Evolutionary conservation across 257 asterid species (phyloP).

Genomic region (Vinca minor): DNA sequence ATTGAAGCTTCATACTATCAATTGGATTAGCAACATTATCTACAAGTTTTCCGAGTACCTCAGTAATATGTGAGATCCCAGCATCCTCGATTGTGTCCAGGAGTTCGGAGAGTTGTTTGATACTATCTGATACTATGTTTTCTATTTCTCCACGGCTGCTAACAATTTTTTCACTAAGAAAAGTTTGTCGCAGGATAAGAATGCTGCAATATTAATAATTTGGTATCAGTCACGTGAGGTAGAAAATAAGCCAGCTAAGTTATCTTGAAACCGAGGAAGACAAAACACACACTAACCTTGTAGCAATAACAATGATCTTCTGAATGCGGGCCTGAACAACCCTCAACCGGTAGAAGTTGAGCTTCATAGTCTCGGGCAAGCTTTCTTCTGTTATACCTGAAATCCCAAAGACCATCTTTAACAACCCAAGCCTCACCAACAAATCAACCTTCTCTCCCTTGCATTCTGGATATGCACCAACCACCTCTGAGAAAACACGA

Average conservation of each 20-base stretch:
- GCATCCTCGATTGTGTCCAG: conserved; percentile 54
- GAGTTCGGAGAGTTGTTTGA: conserved; percentile 45
- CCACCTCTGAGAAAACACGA: conserved; percentile 28
- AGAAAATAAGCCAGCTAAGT: background rate
- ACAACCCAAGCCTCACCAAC: conserved; percentile 72
- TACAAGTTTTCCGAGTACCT: conserved; percentile 31
- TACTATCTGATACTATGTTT: conserved; percentile 33
- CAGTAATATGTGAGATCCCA: conserved; percentile 54
- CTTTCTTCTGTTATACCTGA: conserved; percentile 62
- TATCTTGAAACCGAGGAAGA: background rate
- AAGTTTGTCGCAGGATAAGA: conserved; percentile 65
- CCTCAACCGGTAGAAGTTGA: conserved; percentile 66
- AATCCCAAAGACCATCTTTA: conserved; percentile 57
- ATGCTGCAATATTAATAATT: conserved; percentile 32
- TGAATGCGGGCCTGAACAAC: conserved; percentile 70
- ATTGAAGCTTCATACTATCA: conserved; percentile 32
- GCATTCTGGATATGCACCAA: conserved; percentile 49
- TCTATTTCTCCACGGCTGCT: conserved; percentile 48
- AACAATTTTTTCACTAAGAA: conserved; percentile 44
- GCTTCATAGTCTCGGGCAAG: conserved; percentile 86
- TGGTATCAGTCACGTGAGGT: background rate
- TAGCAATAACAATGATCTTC: conserved; percentile 79
- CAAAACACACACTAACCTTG: conserved; percentile 58
- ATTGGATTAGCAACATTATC: conserved; percentile 9
- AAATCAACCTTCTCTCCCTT: conserved; percentile 71